These are phyloP conservation scores for Aspergillus sp. DNA, from an alignment of 2,329 filamentous ascomycete genomes.

Conservation along the genomic window DNA sequence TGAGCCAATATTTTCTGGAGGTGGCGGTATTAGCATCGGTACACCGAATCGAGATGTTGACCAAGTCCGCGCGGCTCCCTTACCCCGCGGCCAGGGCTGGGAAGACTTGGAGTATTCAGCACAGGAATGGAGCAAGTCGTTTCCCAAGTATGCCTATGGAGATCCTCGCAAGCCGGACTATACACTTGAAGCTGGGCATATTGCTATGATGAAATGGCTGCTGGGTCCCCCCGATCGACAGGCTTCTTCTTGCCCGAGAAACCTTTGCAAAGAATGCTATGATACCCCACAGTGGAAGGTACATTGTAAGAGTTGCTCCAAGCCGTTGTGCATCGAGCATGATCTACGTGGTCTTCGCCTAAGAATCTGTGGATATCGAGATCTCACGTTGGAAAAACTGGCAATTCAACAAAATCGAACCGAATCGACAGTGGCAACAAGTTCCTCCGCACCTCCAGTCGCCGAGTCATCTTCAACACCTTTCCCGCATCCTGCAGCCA, in stretches of 20 bases:
- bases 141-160: slow-evolving; percentile 41
- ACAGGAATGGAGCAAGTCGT: slow-evolving; percentile 42
- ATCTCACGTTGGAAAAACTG: slow-evolving; percentile 52
- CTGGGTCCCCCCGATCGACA: slow-evolving; percentile 48
- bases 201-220: slow-evolving; percentile 48
- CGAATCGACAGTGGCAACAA: slow-evolving; percentile 15
- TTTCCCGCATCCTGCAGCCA: slow-evolving; percentile 15
- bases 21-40: slow-evolving; percentile 58
- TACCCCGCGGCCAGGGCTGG: slow-evolving; percentile 55
- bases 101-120: slow-evolving; percentile 55
- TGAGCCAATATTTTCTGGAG: slow-evolving; percentile 60
- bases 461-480: slow-evolving; percentile 10
- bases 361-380: slow-evolving; percentile 58
- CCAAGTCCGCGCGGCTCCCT: slow-evolving; percentile 56
- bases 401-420: slow-evolving; percentile 37
- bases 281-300: slow-evolving; percentile 60
- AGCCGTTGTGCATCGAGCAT: slow-evolving; percentile 59
- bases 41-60: slow-evolving; percentile 56
- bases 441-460: neutral
- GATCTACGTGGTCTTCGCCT: slow-evolving; percentile 58
- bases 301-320: slow-evolving; percentile 58
- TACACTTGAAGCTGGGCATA: slow-evolving; percentile 39
- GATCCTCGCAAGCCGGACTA: slow-evolving; percentile 41
- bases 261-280: slow-evolving; percentile 59
- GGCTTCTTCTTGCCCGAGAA: slow-evolving; percentile 53